Evolutionary conservation across 2,329 filamentous ascomycete genomes (phyloP), one percentile per base, ranked within the genome.

Genomic region (Didymella pinodella): DNA sequence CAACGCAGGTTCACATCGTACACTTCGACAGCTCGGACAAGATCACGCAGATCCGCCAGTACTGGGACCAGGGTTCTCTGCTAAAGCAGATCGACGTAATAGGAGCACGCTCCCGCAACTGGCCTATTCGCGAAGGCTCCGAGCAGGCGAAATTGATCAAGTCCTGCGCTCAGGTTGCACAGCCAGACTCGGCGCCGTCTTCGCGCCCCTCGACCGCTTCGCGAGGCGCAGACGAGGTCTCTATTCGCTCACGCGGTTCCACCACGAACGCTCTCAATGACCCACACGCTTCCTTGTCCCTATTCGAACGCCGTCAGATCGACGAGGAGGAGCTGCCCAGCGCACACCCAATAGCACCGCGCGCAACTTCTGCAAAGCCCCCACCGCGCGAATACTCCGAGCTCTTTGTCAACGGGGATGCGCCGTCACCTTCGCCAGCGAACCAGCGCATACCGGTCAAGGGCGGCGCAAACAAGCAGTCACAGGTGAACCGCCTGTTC

Each of bases 1-100:
- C 29, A 11, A 25, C 32, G 18, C 64, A 78, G 76, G 64, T 78
- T 28, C 95, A 99, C 81, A 88, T 98, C 65, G 93, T 99, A 66
- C 86, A 87, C 57, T 97, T 97, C 78, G 86, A 96, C 77, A 75
- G 78, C 65, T 79, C 89, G 46, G 86, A 88, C 75, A 93, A 92
- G 80, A 97, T 99, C 74, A 78, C 85, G 59, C 92, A 95, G 77
- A 91, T 98, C 65, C 91, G 94, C 68, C 87, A 94, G 67, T 92
- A 90, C 76, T 99, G 95, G 95, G 95, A 99, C 76, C 95, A 99
- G 78, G 93, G 89, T 61, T 90, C 92, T 53, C 86, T 99, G 40
- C 86, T 99, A 66, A 98, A 95, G 81, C 90, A 96, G 77, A 85
- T 97, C 64, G 93, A 97, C 63, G 88, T 97, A 56, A 98, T 99